Percentiles rank a stretch among this genome's conserved stretches.
phyloP scores from a whole-genome alignment of 129 eudicot species.

The Artemisia tridentata region DNA sequence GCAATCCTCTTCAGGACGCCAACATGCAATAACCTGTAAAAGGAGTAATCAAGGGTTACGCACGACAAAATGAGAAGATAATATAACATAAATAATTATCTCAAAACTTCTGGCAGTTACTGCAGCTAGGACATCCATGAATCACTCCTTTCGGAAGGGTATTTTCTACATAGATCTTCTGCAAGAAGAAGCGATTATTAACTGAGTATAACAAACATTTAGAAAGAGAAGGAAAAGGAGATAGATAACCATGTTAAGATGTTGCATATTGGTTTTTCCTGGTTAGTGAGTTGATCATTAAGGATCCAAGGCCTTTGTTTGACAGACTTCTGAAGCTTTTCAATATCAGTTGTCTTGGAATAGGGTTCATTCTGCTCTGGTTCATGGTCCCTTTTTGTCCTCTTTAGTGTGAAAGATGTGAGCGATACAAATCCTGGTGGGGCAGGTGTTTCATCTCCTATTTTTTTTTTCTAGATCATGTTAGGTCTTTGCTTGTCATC shows the following conservation, averaged over 20 bases:
- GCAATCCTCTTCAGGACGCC: no score
- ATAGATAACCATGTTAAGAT: conserved; percentile 38
- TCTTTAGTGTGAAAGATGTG: conserved; percentile 57
- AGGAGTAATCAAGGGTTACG: no score
- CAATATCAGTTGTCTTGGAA: conserved; percentile 26
- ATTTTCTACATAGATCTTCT: conserved; percentile 35
- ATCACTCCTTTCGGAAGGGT: conserved; percentile 70
- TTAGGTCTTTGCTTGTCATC: conserved; percentile 32
- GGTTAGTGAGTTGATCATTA: conserved; percentile 40
- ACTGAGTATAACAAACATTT: neutral
- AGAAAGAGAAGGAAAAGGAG: conserved; percentile 11
- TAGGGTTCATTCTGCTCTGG: conserved; percentile 24
- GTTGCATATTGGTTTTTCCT: conserved; percentile 32
- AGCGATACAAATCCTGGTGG: conserved; percentile 68
- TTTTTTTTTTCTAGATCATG: conserved; percentile 1
- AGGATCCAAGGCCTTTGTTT: conserved; percentile 61
- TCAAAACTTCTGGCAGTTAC: conserved; percentile 55
- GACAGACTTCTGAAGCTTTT: conserved; percentile 39
- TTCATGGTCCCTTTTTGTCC: conserved; percentile 28
- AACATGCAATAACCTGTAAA: no score
- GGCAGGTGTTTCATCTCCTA: conserved; percentile 32
- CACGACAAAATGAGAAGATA: no score
- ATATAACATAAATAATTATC: neutral
- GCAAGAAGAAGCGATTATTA: conserved; percentile 22
- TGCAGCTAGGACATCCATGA: conserved; percentile 60